phyloP scores from a whole-genome alignment of 495 filamentous ascomycete genomes.

The Massariosphaeria phaeospora region DNA sequence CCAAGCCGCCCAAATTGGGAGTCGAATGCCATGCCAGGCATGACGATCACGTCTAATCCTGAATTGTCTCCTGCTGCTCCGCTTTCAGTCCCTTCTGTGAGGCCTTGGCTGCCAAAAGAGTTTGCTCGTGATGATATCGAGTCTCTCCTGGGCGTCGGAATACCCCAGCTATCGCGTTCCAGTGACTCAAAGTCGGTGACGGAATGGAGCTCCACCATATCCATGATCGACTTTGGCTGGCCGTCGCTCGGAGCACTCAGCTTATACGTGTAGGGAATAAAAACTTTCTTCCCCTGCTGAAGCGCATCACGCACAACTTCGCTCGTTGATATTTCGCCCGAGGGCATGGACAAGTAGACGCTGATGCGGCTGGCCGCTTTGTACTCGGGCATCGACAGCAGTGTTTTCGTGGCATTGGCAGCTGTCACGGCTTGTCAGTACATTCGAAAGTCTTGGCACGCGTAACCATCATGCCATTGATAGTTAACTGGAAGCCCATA shows the following conservation, averaged over 20 bases:
- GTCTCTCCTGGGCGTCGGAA: slow-evolving; percentile 66
- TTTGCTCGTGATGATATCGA: slow-evolving; percentile 61
- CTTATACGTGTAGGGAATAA: slow-evolving; percentile 81
- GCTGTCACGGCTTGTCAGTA: slow-evolving; percentile 48
- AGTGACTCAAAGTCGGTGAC: slow-evolving; percentile 71
- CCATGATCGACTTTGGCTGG: slow-evolving; percentile 66
- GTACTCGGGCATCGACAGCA: slow-evolving; percentile 64
- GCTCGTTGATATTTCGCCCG: slow-evolving; percentile 74
- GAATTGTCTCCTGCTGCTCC: slow-evolving; percentile 39
- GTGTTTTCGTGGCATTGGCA: slow-evolving; percentile 49
- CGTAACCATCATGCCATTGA: background rate
- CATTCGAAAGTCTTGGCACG: background rate
- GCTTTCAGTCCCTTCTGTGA: slow-evolving; percentile 25
- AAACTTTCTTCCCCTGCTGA: slow-evolving; percentile 70
- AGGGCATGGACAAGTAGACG: slow-evolving; percentile 89
- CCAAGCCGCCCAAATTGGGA: slow-evolving; percentile 68
- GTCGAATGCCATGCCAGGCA: slow-evolving; percentile 95
- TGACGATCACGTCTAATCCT: slow-evolving; percentile 78
- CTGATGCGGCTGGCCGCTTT: slow-evolving; percentile 66
- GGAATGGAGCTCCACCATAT: slow-evolving; percentile 78
- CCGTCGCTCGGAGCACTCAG: slow-evolving; percentile 42
- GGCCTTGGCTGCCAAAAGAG: slow-evolving; percentile 56
- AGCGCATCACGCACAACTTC: slow-evolving; percentile 77
- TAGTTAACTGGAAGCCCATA: slow-evolving; percentile 36
- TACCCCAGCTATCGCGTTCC: slow-evolving; percentile 80